Percentiles rank a stretch among this genome's conserved stretches.
phyloP scores from a whole-genome alignment of 179 eudicot species.

The Amaranthus tricolor region DNA sequence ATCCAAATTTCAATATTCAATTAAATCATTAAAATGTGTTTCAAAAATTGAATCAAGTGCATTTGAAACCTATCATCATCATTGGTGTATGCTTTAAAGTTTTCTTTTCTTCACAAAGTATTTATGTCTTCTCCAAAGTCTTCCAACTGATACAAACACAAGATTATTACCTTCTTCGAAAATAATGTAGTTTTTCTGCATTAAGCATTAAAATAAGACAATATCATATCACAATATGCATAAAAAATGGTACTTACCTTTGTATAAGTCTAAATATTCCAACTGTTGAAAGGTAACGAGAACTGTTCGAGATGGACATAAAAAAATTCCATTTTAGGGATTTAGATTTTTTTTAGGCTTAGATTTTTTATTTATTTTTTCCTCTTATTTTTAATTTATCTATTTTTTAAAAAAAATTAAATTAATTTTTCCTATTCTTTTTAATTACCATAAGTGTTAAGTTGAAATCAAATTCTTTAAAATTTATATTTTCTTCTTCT shows the following conservation, averaged over 20 bases:
- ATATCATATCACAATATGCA: too few relatives aligned
- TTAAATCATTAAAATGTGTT: background rate
- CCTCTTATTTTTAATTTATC: too few relatives aligned
- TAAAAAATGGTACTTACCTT: background rate
- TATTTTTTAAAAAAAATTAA: too few relatives aligned
- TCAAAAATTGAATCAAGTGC: background rate
- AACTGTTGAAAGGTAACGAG: too few relatives aligned
- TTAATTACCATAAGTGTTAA: too few relatives aligned
- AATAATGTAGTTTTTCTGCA: background rate
- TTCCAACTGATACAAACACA: background rate
- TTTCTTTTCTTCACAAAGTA: background rate
- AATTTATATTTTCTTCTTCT: too few relatives aligned
- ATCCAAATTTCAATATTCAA: background rate
- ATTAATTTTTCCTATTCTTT: too few relatives aligned
- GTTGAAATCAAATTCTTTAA: too few relatives aligned
- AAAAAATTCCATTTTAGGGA: too few relatives aligned
- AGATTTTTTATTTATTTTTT: too few relatives aligned
- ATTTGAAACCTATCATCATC: background rate
- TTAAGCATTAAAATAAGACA: background rate
- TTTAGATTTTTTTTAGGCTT: too few relatives aligned
- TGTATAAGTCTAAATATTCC: background rate
- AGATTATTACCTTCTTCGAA: background rate
- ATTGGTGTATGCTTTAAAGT: background rate
- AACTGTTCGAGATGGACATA: too few relatives aligned
- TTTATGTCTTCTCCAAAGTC: constrained; percentile 1